These are phyloP conservation scores for Megacollybia platyphylla DNA, from an alignment of 1,284 basidiomycete genomes.

Conservation along the genomic window DNA sequence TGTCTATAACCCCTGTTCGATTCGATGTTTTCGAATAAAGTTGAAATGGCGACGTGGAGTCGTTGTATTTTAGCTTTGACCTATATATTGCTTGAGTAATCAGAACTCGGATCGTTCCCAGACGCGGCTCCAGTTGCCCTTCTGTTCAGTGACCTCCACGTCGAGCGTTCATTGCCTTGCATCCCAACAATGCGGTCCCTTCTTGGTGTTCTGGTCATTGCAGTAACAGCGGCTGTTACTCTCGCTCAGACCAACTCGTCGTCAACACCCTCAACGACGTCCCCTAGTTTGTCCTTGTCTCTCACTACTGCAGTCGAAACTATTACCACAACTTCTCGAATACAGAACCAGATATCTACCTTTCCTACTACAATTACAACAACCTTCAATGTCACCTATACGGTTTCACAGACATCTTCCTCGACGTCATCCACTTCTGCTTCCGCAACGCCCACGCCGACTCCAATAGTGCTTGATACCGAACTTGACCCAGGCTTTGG, in stretches of 20 bases:
- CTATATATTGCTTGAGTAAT: background rate
- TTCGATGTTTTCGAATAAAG: background rate
- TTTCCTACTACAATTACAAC: slow-evolving; percentile 42
- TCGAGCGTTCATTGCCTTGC: slow-evolving; percentile 5
- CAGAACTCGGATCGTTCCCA: too few relatives aligned
- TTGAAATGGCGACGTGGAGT: background rate
- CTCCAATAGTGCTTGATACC: slow-evolving; percentile 54
- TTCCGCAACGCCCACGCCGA: slow-evolving; percentile 33
- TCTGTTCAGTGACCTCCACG: slow-evolving; percentile 1
- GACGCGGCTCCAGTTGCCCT: too few relatives aligned
- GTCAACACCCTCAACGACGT: slow-evolving; percentile 3
- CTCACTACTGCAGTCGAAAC: slow-evolving; percentile 35
- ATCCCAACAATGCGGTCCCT: slow-evolving; percentile 12
- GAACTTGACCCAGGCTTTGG: slow-evolving; percentile 82
- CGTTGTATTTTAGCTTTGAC: background rate
- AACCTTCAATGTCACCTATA: slow-evolving; percentile 45
- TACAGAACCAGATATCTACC: slow-evolving; percentile 31
- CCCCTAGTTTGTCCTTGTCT: slow-evolving; percentile 25
- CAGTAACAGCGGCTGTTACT: slow-evolving; percentile 10
- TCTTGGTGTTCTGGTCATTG: slow-evolving; percentile 8
- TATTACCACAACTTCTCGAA: slow-evolving; percentile 31
- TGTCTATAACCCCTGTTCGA: slow-evolving; percentile 21
- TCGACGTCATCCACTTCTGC: slow-evolving; percentile 21
- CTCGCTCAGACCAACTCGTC: slow-evolving; percentile 10
- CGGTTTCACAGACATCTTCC: slow-evolving; percentile 24